phyloP scores from a whole-genome alignment of 2,329 filamentous ascomycete genomes.

The Scytalidium sp. region DNA sequence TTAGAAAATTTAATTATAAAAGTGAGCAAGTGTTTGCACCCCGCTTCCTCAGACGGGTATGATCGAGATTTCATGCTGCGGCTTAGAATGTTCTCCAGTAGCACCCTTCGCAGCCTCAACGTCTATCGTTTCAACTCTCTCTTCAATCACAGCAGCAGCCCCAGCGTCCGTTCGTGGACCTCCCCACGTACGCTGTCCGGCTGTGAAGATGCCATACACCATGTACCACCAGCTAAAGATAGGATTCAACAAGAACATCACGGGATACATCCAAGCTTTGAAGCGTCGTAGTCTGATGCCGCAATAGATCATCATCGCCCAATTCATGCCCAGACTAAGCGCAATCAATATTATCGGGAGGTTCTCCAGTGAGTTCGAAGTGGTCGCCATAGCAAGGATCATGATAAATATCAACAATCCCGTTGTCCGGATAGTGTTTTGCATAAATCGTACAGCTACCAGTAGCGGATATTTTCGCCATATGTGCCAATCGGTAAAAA shows the following conservation, averaged over 20 bases:
- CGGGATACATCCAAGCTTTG: constrained; percentile 91
- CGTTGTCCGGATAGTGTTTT: constrained; percentile 94
- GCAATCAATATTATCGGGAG: constrained; percentile 91
- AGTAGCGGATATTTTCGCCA: constrained; percentile 91
- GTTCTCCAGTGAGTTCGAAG: constrained; percentile 72
- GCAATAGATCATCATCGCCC: constrained; percentile 95
- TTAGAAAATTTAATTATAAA: too few species aligned
- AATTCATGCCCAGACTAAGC: constrained; percentile 89
- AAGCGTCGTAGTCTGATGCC: constrained; percentile 80
- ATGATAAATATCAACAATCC: constrained; percentile 93
- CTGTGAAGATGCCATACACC: constrained; percentile 94
- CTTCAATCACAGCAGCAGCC: too few species aligned
- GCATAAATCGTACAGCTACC: constrained; percentile 84
- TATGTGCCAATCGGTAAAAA: constrained; percentile 90
- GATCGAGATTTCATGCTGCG: too few species aligned
- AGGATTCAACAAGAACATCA: constrained; percentile 94
- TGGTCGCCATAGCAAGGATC: constrained; percentile 81
- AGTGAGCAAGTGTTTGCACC: too few species aligned
- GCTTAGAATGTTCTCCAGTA: too few species aligned
- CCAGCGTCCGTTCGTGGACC: constrained; percentile 88
- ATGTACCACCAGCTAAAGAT: constrained; percentile 99
- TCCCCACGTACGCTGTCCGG: constrained; percentile 92
- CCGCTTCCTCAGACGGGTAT: too few species aligned
- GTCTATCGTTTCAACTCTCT: too few species aligned
- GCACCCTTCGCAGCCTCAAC: too few species aligned